Conservation (phyloP, 108 stramenopile species). For the Pseudonitzschia pungens region DNA sequence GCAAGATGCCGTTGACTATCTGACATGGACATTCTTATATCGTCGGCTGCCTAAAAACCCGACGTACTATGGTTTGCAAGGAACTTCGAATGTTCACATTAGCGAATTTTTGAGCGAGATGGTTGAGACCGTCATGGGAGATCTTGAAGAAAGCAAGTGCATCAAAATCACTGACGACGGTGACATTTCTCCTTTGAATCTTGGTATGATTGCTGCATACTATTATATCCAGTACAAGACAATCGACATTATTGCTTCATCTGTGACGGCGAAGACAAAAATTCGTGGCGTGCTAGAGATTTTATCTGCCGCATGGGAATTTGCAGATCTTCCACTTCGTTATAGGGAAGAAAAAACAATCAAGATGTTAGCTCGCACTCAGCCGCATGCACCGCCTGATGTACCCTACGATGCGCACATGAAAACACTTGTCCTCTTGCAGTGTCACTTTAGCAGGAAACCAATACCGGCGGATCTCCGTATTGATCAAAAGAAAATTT, state of each 20-base stretch:
- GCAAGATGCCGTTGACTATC: constrained; percentile 98
- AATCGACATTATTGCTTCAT: constrained; percentile 95
- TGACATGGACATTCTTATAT: constrained; percentile 98
- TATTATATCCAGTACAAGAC: constrained; percentile 96
- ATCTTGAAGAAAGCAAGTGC: constrained; percentile 93
- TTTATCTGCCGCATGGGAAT: constrained; percentile 92
- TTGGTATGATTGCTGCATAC: constrained; percentile 99
- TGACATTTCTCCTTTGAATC: constrained; percentile 91
- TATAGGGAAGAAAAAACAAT: constrained; percentile 91
- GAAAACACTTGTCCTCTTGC: constrained; percentile 93
- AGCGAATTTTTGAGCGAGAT: constrained; percentile 98
- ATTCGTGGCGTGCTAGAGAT: constrained; percentile 94
- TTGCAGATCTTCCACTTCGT: constrained; percentile 82
- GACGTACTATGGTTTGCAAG: constrained; percentile 97
- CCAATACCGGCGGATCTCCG: constrained; percentile 80
- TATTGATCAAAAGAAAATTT: constrained; percentile 77
- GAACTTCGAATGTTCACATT: constrained; percentile 88
- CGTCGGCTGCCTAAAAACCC: constrained; percentile 97
- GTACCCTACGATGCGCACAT: constrained; percentile 78
- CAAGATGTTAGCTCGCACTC: constrained; percentile 77
- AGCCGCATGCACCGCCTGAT: constrained; percentile 78
- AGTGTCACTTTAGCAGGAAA: constrained; percentile 87
- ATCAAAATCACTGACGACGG: constrained; percentile 91
- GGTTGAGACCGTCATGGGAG: constrained; percentile 93
- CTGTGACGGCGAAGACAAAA: constrained; percentile 94